Evolutionary conservation across 2,329 filamentous ascomycete genomes (phyloP).

Genomic region (Penicillium brasilianum): DNA sequence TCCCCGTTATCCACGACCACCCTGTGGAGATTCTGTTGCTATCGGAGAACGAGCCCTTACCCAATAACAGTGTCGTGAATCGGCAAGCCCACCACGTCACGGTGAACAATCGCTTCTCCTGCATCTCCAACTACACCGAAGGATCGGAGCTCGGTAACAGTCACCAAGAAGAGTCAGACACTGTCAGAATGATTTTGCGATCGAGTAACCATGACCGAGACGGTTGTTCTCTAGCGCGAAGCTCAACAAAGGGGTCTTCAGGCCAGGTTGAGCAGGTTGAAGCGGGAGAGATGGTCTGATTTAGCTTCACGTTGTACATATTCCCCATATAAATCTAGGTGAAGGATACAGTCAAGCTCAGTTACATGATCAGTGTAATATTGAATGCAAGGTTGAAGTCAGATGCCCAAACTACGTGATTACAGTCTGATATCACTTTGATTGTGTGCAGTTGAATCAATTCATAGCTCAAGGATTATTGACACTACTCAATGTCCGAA

Average conservation of each 20-base stretch:
- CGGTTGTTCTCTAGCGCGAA: not conserved
- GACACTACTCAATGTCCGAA: not conserved
- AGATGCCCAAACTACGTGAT: not conserved
- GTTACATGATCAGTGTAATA: not conserved
- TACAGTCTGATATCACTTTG: not conserved
- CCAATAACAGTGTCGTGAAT: conserved; percentile 41
- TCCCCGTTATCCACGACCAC: conserved; percentile 39
- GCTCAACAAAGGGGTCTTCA: conserved; percentile 12
- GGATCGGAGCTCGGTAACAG: not conserved
- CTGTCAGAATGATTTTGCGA: conserved; percentile 8
- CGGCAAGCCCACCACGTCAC: conserved; percentile 37
- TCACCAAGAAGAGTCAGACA: conserved; percentile 16
- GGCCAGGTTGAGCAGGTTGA: conserved; percentile 5
- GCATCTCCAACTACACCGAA: conserved; percentile 14
- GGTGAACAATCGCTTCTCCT: conserved; percentile 44
- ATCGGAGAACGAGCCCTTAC: conserved; percentile 42
- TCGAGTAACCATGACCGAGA: not conserved
- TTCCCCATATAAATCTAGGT: not conserved
- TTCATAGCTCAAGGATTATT: not conserved
- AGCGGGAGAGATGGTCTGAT: conserved; percentile 9
- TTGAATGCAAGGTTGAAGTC: not conserved
- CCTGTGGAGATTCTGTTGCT: conserved; percentile 41
- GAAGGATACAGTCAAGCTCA: too few relatives aligned
- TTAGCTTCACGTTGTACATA: not conserved
- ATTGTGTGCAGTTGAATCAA: not conserved